These are phyloP conservation scores for Erodium maritimum DNA, from an alignment of 345 rosid species.

Conservation along the genomic window DNA sequence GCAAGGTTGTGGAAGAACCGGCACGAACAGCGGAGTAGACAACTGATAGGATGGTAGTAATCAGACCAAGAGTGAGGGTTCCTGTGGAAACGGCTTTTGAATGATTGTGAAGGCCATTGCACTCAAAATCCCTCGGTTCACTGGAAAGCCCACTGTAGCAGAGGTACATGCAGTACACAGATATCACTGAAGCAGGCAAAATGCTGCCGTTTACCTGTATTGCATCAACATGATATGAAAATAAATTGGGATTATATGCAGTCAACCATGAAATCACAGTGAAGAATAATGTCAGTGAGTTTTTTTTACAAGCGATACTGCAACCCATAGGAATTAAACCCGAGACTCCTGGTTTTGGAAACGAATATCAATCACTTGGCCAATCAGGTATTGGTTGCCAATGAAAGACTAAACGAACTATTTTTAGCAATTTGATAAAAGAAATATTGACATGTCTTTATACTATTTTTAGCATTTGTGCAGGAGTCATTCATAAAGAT, in stretches of 20 bases:
- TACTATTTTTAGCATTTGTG: no score
- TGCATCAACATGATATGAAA: conserved; percentile 5
- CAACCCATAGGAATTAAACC: no score
- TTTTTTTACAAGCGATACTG: no score
- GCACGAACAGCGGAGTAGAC: conserved; percentile 98
- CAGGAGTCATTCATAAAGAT: no score
- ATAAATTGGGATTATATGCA: neutral
- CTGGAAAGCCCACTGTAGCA: conserved; percentile 96
- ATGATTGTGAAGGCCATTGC: conserved; percentile 92
- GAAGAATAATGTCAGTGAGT: no score
- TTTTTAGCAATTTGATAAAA: no score
- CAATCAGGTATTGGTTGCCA: no score
- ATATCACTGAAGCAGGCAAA: conserved; percentile 88
- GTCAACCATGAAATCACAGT: no score
- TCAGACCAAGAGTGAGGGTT: conserved; percentile 70
- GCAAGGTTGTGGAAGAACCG: conserved; percentile 86
- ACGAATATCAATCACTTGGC: no score
- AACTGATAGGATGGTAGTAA: conserved; percentile 84
- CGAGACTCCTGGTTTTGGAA: no score
- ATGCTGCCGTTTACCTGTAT: conserved; percentile 84
- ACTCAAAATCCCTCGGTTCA: conserved; percentile 84
- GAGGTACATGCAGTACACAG: conserved; percentile 87
- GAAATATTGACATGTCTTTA: no score
- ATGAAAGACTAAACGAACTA: no score
- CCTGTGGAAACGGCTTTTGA: conserved; percentile 87